Base-by-base conservation (phyloP, 495 filamentous ascomycete genomes). In the Poronia punctata region DNA sequence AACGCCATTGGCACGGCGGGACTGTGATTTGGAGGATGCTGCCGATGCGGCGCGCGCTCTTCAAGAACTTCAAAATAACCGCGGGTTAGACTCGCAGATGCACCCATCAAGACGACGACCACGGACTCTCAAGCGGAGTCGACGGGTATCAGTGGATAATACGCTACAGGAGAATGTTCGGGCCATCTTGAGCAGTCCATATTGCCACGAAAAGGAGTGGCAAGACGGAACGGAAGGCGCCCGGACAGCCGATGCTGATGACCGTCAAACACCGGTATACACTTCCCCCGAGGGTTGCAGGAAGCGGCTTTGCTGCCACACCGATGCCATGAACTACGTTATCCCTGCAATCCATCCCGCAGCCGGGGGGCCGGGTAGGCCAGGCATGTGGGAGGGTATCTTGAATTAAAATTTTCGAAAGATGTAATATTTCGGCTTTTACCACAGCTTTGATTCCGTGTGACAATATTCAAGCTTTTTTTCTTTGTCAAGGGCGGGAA, bases 101-200 rank as follows among this genome's bases (percentile, higher is more conserved):
- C 25, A 26, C 31, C 14, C 38, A 19, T 19, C 38, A 5, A 36
- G 43, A 22, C 65, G 53, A 46, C 52, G n/a, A n/a, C n/a, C n/a
- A n/a, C 46, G 12, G 61, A 71, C 18, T 46, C n/a, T 61, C 25
- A 93, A 93, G 61, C 82, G 86, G 35, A 78, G 76, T 49, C 74
- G 85, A 25, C 74, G 84, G 4, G 61, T 71, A 16, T 86, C 83
- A 12, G 75, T 82, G 38, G 84, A 88, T 44, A 60, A 62, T 24
- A 57, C 68, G 6, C 66, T 89, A 11, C 86, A 92, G 58, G 77
- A 80, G 34, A 79, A 86, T 45, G 83, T 92, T 28, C 83, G 84
- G 41, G 72, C 80, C 34, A 62, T 79, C 52, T 62, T 82, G 12
- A 43, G 45, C 16, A 45, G 43, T 15, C 57, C 56, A 3, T 64